These are phyloP conservation scores for Monoraphidium neglectum DNA, from an alignment of 139 green algal genomes.

Conservation along the genomic window DNA sequence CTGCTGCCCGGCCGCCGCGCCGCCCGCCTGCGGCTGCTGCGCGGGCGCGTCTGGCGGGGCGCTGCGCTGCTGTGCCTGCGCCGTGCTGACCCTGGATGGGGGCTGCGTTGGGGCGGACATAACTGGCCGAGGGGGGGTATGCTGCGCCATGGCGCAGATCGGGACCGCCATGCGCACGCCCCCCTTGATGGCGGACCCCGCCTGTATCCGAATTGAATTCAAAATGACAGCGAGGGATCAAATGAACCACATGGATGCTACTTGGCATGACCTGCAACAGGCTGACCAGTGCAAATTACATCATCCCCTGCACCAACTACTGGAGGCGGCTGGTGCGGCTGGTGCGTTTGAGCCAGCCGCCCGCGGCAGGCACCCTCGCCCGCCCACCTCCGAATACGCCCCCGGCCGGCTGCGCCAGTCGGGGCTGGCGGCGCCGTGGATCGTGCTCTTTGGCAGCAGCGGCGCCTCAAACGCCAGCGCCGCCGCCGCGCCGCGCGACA, in stretches of 20 bases:
- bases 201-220: slow-evolving; percentile 1
- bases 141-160: slow-evolving; percentile 18
- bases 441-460: slow-evolving; percentile 28
- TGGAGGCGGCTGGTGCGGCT: background rate
- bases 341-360: background rate
- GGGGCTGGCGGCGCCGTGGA: slow-evolving; percentile 51
- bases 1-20: background rate
- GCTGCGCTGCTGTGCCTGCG: too few species aligned
- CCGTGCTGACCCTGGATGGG: too few species aligned
- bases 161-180: slow-evolving; percentile 39
- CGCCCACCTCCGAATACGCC: slow-evolving; percentile 50
- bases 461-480: slow-evolving; percentile 10
- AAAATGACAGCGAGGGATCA: background rate
- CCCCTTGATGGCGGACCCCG: slow-evolving; percentile 43
- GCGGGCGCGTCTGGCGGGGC: background rate
- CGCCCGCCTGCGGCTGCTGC: background rate
- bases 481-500: slow-evolving; percentile 1
- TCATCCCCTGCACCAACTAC: background rate
- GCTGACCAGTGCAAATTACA: background rate
- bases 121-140: too few species aligned
- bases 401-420: slow-evolving; percentile 64
- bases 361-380: background rate
- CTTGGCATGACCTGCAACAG: background rate
- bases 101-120: too few species aligned
- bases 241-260: background rate